Evolutionary conservation across 139 green algal genomes (phyloP), one percentile per base, ranked within the genome.

Genomic region (Axilococcus clingmanii): DNA sequence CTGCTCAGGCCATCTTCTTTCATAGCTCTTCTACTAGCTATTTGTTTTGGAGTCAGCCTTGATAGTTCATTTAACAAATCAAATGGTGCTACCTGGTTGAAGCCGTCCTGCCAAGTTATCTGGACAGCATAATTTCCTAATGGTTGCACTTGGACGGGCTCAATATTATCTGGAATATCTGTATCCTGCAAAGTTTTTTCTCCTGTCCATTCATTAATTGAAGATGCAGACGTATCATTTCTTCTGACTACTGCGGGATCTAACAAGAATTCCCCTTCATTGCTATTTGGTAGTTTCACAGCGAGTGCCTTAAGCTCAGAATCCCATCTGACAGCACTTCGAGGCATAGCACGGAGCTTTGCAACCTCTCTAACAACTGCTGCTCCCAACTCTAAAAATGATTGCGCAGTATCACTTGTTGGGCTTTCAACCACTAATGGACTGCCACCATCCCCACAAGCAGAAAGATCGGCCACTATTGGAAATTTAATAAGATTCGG

Each of bases 51-150:
- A 25, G 12, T 19, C 3, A 71, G 32, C 27, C 57, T 50, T 35
- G 61, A 54, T 29, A 82, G 48, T 2, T 23, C 23, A 7, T 43
- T 55, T 14, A 84, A 59, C 47, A 82, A 51, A 24, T 80, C 75
- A 35, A 58, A 83, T 6, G 69, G 25, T 25, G 69, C 68, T 44
- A 93, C 77, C 50, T 75, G 66, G 57, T 86, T 92, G 75, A 93
- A 91, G 22, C 84, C 80, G 34, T 94, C 86, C 51, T 84, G 38
- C 71, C 40, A 74, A 63, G 14, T 34, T n/a, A 88, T 80, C 66
- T 86, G 78, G 35, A 93, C 84, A 3, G 92, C 92, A 56, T 99
- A 99, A 74, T 98, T 98, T 28, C 92, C 92, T 11, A 99, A 55
- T 3, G 82, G 75, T 29, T 69, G 60, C 25, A 97, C 65, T 8